Evolutionary conservation across 768 basidiomycete species (phyloP).

Genomic region (Astraeus odoratus): DNA sequence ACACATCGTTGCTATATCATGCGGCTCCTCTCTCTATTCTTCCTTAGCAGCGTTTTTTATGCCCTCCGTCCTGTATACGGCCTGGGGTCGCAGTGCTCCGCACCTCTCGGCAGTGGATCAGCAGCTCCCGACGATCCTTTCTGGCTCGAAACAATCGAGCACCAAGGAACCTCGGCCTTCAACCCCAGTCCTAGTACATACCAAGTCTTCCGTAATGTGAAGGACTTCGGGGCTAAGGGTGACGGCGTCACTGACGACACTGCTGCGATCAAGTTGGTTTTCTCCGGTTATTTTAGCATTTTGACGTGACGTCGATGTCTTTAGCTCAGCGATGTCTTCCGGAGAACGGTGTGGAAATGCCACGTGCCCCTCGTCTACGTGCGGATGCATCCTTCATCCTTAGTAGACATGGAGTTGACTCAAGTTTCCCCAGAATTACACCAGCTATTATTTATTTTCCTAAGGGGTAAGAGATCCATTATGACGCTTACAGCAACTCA

Average conservation of each 20-base stretch:
- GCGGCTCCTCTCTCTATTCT: conserved; percentile 1
- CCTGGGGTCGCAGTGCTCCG: conserved; percentile 31
- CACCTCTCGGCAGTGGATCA: conserved; percentile 26
- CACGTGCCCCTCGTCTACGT: conserved; percentile 51
- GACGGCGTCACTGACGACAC: conserved; percentile 70
- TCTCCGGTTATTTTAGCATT: neutral
- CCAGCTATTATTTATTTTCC: conserved; percentile 73
- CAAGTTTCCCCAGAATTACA: conserved; percentile 34
- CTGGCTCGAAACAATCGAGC: conserved; percentile 63
- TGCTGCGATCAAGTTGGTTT: conserved; percentile 54
- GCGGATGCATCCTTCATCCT: neutral
- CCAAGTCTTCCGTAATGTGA: conserved; percentile 69
- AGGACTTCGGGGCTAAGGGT: conserved; percentile 41
- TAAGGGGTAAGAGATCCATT: conserved; percentile 37
- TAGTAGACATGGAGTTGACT: neutral
- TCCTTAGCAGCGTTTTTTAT: conserved; percentile 4
- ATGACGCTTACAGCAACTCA: neutral
- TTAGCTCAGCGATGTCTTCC: conserved; percentile 52
- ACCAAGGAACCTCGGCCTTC: conserved; percentile 59
- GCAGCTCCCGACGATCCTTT: conserved; percentile 49
- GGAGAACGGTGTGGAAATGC: conserved; percentile 54
- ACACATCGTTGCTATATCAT: neutral
- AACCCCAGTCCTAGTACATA: conserved; percentile 47
- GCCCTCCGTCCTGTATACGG: conserved; percentile 7
- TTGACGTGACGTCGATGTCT: neutral